Conservation (phyloP, 768 basidiomycete genomes). For the Suillus ampliporus region DNA sequence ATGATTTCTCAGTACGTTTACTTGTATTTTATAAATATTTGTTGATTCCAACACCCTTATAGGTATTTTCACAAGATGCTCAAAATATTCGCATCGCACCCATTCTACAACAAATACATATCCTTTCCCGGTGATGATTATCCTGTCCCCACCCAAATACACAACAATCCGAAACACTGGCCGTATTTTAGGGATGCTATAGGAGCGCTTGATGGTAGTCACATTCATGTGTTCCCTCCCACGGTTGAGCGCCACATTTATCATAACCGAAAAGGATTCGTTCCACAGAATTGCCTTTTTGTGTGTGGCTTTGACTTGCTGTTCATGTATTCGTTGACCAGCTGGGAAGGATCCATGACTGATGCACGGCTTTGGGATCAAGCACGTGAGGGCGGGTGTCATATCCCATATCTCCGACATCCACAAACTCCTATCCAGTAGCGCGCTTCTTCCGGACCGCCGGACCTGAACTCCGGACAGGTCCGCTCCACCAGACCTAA, state of each 20-base stretch:
- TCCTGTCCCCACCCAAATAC: constrained; percentile 20
- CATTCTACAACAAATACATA: constrained; percentile 35
- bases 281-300: constrained; percentile 20
- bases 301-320: constrained; percentile 19
- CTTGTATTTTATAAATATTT: too few species aligned
- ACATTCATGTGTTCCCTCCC: constrained; percentile 21
- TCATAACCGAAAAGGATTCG: constrained; percentile 26
- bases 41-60: not conserved
- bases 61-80: constrained; percentile 39
- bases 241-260: constrained; percentile 16
- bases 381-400: too few species aligned
- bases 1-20: constrained; percentile 43
- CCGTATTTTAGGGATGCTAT: constrained; percentile 32
- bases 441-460: too few species aligned
- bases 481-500: too few species aligned
- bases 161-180: constrained; percentile 27
- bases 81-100: constrained; percentile 24
- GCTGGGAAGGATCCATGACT: constrained; percentile 23
- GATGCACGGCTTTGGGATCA: constrained; percentile 9
- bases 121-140: constrained; percentile 12
- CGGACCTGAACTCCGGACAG: too few species aligned
- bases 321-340: constrained; percentile 16
- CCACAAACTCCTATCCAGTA: too few species aligned
- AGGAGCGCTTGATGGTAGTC: constrained; percentile 35
- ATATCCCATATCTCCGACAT: too few species aligned